Conservation (phyloP, 2,329 filamentous ascomycete species). For the Alternaria sp. region DNA sequence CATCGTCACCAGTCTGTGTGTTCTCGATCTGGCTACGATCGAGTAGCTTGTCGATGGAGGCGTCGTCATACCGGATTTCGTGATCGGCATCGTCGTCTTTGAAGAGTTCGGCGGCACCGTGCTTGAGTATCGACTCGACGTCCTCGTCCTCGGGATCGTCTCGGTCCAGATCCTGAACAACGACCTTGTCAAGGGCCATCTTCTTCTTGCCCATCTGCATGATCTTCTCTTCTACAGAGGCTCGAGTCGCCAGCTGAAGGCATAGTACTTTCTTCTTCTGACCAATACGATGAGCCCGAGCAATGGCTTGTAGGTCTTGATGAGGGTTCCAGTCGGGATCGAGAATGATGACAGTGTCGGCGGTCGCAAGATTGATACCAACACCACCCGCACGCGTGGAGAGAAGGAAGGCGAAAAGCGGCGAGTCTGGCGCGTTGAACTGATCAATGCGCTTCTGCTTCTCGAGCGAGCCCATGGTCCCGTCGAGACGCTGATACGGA, state of each 20-base stretch:
- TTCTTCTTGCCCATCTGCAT: slow-evolving; percentile 95
- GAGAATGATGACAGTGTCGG: slow-evolving; percentile 96
- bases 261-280: slow-evolving; percentile 96
- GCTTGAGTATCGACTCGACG: slow-evolving; percentile 83
- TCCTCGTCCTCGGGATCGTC: slow-evolving; percentile 81
- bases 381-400: slow-evolving; percentile 96
- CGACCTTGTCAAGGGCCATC: slow-evolving; percentile 91
- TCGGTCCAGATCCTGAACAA: slow-evolving; percentile 89
- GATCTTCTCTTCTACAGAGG: slow-evolving; percentile 91
- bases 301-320: slow-evolving; percentile 94
- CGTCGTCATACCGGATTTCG: slow-evolving; percentile 80
- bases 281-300: slow-evolving; percentile 92
- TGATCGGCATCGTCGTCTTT: slow-evolving; percentile 71
- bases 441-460: slow-evolving; percentile 95
- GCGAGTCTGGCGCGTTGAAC: slow-evolving; percentile 85
- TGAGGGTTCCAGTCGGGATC: slow-evolving; percentile 98
- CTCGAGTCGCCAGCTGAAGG: slow-evolving; percentile 90
- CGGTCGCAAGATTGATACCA: slow-evolving; percentile 95
- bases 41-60: slow-evolving; percentile 86
- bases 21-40: slow-evolving; percentile 83
- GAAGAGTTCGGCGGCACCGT: slow-evolving; percentile 88
- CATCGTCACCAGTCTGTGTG: slow-evolving; percentile 67
- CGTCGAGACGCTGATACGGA: slow-evolving; percentile 81
- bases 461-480: slow-evolving; percentile 77
- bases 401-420: slow-evolving; percentile 86